A percentile compares a stretch with the other conserved stretches of the same genome.
Conservation (phyloP, 768 basidiomycete species). For the Tricholoma bakamatsutake region DNA sequence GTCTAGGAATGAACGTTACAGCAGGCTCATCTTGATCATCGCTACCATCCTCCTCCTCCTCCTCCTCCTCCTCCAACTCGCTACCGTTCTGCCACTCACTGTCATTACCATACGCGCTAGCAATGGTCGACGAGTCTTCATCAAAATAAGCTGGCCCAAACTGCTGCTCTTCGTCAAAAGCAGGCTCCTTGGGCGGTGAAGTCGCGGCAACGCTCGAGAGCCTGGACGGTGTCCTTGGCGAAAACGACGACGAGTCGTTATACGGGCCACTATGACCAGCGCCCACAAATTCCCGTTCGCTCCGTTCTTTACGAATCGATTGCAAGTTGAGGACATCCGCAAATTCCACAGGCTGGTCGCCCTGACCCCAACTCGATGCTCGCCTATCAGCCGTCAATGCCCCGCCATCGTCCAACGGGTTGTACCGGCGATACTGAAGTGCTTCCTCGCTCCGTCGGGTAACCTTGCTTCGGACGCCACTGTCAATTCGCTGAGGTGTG, state of each 20-base stretch:
- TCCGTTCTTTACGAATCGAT: slow-evolving; percentile 29
- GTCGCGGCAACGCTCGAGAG: slow-evolving; percentile 6
- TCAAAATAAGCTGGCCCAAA: slow-evolving; percentile 30
- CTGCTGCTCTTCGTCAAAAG: neutral
- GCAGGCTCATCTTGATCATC: slow-evolving; percentile 21
- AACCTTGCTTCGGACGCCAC: neutral
- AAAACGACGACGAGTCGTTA: slow-evolving; percentile 8
- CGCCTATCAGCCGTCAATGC: slow-evolving; percentile 41
- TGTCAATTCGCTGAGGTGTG: neutral
- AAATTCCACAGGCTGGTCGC: slow-evolving; percentile 34
- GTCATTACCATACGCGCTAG: slow-evolving; percentile 32
- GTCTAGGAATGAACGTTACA: slow-evolving; percentile 28
- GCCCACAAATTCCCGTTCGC: slow-evolving; percentile 6
- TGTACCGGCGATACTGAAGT: slow-evolving; percentile 20
- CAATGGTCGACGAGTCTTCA: slow-evolving; percentile 48
- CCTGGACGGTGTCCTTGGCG: slow-evolving; percentile 13
- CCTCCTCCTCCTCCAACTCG: slow-evolving; percentile 20
- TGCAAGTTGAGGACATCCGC: slow-evolving; percentile 27
- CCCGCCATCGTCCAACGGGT: slow-evolving; percentile 8
- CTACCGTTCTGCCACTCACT: slow-evolving; percentile 10
- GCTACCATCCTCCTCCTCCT: slow-evolving; percentile 10
- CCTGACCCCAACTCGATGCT: slow-evolving; percentile 61
- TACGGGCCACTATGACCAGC: neutral
- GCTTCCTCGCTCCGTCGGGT: slow-evolving; percentile 45
- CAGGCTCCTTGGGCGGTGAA: neutral